A percentile compares a stretch with the other conserved stretches of the same genome.
Evolutionary conservation across 805 yeast genomes (phyloP).

Genomic region (Yamadazyma phyllophila): DNA sequence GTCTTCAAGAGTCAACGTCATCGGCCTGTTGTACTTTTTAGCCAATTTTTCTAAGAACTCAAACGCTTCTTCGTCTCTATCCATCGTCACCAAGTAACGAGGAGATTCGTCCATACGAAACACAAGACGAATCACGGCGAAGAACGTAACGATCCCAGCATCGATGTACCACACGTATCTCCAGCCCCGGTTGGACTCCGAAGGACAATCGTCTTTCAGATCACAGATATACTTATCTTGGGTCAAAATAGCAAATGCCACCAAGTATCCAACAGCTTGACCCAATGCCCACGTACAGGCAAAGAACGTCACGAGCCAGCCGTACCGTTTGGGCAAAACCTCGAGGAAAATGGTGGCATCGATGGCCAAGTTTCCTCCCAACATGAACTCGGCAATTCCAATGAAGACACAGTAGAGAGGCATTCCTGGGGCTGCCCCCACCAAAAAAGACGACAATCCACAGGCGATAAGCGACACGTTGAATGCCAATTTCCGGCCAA

Average conservation of each 20-base stretch:
- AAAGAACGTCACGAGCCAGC: conserved; percentile 27
- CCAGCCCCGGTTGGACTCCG: conserved; percentile 57
- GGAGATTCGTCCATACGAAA: conserved; percentile 52
- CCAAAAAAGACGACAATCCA: conserved; percentile 22
- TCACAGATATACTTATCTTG: conserved; percentile 35
- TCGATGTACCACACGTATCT: conserved; percentile 51
- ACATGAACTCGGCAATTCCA: conserved; percentile 20
- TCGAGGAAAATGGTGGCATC: conserved; percentile 29
- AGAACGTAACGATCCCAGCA: conserved; percentile 44
- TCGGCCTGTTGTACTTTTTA: conserved; percentile 39
- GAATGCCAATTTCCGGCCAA: conserved; percentile 54
- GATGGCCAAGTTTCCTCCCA: conserved; percentile 30
- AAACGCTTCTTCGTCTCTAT: conserved; percentile 50
- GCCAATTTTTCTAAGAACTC: conserved; percentile 43
- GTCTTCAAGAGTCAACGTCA: conserved; percentile 46
- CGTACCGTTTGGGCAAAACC: conserved; percentile 24
- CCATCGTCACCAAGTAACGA: conserved; percentile 50
- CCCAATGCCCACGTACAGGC: conserved; percentile 65
- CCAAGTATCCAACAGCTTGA: conserved; percentile 48
- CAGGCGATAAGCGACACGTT: conserved; percentile 25
- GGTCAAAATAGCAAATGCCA: conserved; percentile 56
- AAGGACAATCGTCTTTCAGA: conserved; percentile 38
- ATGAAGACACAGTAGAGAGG: conserved; percentile 25
- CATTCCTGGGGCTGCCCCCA: conserved; percentile 26
- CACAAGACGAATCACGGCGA: conserved; percentile 32